These are phyloP conservation scores for Naematelia aurantialba DNA, from an alignment of 768 basidiomycete species.

Conservation along the genomic window DNA sequence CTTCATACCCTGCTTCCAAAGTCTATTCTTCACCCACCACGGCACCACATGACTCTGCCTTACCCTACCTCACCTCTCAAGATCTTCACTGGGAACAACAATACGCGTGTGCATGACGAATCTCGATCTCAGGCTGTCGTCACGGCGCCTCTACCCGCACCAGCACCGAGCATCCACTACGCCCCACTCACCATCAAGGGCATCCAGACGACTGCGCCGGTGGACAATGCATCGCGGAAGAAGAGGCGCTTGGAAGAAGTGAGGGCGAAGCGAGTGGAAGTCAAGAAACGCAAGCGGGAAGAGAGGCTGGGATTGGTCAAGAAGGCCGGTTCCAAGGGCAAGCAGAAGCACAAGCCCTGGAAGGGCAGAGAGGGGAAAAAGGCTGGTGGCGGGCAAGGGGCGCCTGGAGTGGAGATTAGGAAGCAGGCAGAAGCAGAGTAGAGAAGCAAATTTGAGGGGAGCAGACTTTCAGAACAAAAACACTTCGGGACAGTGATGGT, in stretches of 20 bases:
- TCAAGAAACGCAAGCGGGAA: slow-evolving; percentile 17
- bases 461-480: no score
- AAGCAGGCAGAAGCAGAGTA: background rate
- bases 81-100: slow-evolving; percentile 8
- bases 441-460: no score
- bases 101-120: background rate
- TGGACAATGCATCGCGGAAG: slow-evolving; percentile 33
- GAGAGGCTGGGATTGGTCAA: slow-evolving; percentile 12
- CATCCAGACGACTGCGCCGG: slow-evolving; percentile 34
- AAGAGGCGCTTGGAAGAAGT: slow-evolving; percentile 33
- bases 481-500: no score
- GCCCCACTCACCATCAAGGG: slow-evolving; percentile 42
- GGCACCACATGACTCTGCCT: slow-evolving; percentile 36
- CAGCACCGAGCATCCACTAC: slow-evolving; percentile 30
- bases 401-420: background rate
- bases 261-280: slow-evolving; percentile 31
- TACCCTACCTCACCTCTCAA: slow-evolving; percentile 26
- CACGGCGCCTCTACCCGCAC: background rate
- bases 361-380: background rate
- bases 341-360: slow-evolving; percentile 1
- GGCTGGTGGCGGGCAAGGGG: background rate
- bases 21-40: slow-evolving; percentile 36
- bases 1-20: slow-evolving; percentile 33
- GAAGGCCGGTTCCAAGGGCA: background rate
- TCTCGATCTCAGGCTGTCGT: background rate